phyloP scores from a whole-genome alignment of 1,284 basidiomycete genomes.

The Caloboletus inedulis region DNA sequence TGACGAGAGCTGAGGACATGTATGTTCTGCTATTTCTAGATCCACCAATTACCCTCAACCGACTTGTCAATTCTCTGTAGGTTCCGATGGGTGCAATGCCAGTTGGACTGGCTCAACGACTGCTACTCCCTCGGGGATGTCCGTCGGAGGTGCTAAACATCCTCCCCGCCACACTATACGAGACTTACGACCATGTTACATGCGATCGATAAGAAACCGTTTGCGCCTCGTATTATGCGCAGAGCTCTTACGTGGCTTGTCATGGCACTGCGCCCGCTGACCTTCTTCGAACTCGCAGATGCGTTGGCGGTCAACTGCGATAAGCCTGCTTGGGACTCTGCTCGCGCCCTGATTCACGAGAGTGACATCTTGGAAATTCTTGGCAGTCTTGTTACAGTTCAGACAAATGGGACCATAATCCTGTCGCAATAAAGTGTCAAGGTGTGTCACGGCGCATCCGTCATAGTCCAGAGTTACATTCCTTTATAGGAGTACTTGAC shows the following conservation, averaged over 20 bases:
- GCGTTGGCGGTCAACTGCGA: neutral
- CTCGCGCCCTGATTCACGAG: neutral
- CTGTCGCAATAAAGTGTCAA: neutral
- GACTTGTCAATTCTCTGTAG: neutral
- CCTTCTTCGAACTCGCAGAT: neutral
- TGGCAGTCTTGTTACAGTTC: neutral
- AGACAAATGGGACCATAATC: neutral
- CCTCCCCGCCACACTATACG: neutral
- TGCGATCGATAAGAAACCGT: neutral
- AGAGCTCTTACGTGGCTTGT: neutral
- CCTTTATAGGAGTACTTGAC: neutral
- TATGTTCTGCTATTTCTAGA: neutral
- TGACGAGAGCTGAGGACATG: conserved; percentile 12
- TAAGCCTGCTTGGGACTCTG: neutral
- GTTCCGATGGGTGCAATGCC: conserved; percentile 17
- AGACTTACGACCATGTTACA: conserved; percentile 6
- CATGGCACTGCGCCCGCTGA: neutral
- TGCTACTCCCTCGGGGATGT: neutral
- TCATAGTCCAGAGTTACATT: neutral
- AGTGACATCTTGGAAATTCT: neutral
- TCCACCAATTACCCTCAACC: neutral
- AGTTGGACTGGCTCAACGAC: conserved; percentile 3
- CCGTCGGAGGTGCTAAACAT: neutral
- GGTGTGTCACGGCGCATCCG: neutral
- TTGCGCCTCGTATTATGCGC: neutral